These are phyloP conservation scores for Rhizoctonia solani DNA, from an alignment of 1,284 basidiomycete species.

Conservation along the genomic window DNA sequence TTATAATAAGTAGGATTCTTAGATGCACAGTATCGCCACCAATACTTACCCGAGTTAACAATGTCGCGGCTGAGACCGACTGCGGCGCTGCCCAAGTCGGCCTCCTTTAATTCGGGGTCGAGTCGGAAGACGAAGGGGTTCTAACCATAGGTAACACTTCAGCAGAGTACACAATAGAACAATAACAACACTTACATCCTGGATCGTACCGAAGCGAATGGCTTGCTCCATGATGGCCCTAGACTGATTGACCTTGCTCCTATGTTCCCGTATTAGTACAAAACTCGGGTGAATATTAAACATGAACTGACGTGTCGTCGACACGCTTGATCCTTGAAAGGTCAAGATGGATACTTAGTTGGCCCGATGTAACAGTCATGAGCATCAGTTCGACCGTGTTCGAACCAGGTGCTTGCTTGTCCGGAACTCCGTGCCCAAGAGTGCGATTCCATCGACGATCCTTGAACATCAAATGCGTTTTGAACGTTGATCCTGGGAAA, in stretches of 20 bases:
- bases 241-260: conserved; percentile 67
- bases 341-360: conserved; percentile 61
- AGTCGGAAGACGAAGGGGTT: conserved; percentile 87
- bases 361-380: conserved; percentile 42
- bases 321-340: conserved; percentile 62
- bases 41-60: conserved; percentile 56
- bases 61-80: conserved; percentile 78
- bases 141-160: conserved; percentile 46
- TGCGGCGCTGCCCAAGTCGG: conserved; percentile 78
- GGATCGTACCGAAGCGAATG: conserved; percentile 75
- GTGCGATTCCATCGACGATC: conserved; percentile 62
- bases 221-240: conserved; percentile 87
- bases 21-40: too few relatives aligned
- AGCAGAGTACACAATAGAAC: background rate
- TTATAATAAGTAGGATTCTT: too few relatives aligned
- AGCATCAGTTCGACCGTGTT: conserved; percentile 31
- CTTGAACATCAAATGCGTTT: conserved; percentile 70
- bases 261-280: conserved; percentile 41
- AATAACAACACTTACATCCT: conserved; percentile 52
- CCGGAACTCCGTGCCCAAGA: conserved; percentile 64
- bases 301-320: conserved; percentile 57
- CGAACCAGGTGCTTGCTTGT: conserved; percentile 51
- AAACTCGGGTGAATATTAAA: background rate
- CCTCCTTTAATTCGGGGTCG: conserved; percentile 75
- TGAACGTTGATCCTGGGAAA: conserved; percentile 64